Evolutionary conservation across 495 filamentous ascomycete genomes (phyloP).

Genomic region (Hyaloscypha hepaticicola): DNA sequence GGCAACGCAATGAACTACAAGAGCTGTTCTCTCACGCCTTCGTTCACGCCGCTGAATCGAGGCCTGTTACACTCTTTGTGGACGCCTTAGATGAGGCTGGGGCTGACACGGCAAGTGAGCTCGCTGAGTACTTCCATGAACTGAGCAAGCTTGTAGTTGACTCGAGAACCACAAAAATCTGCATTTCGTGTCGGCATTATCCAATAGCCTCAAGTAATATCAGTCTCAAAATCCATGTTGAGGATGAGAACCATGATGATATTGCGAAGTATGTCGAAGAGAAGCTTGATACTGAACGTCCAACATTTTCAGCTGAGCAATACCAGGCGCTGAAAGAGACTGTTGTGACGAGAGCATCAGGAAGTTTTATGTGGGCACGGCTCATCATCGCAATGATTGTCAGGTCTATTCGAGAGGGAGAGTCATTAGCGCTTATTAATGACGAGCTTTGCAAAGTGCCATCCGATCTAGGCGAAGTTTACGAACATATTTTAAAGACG

Average conservation of each 20-base stretch:
- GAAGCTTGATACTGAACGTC: not conserved
- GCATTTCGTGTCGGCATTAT: constrained; percentile 42
- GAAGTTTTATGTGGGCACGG: constrained; percentile 38
- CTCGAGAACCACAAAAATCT: constrained; percentile 28
- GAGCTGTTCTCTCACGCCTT: not conserved
- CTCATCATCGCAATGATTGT: constrained; percentile 28
- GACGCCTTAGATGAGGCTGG: constrained; percentile 40
- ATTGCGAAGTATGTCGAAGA: constrained; percentile 32
- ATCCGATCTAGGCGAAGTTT: constrained; percentile 32
- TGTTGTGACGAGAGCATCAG: constrained; percentile 21
- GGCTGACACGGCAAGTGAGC: constrained; percentile 26
- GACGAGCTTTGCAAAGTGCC: constrained; percentile 25
- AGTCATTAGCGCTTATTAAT: constrained; percentile 16
- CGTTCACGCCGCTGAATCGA: not conserved
- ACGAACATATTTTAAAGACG: constrained; percentile 30
- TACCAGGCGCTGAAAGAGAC: not conserved
- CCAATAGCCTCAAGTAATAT: constrained; percentile 29
- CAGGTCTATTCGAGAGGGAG: constrained; percentile 24
- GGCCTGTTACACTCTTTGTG: constrained; percentile 24
- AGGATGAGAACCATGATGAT: constrained; percentile 33
- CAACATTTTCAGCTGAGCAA: constrained; percentile 1
- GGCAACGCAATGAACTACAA: constrained; percentile 26
- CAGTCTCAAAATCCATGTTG: constrained; percentile 30
- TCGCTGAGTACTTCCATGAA: constrained; percentile 30
- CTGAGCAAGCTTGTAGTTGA: constrained; percentile 15